Percentiles rank a stretch among this genome's conserved stretches.
Conservation (phyloP, 2,329 filamentous ascomycete species). For the Calonectria leucothoes region DNA sequence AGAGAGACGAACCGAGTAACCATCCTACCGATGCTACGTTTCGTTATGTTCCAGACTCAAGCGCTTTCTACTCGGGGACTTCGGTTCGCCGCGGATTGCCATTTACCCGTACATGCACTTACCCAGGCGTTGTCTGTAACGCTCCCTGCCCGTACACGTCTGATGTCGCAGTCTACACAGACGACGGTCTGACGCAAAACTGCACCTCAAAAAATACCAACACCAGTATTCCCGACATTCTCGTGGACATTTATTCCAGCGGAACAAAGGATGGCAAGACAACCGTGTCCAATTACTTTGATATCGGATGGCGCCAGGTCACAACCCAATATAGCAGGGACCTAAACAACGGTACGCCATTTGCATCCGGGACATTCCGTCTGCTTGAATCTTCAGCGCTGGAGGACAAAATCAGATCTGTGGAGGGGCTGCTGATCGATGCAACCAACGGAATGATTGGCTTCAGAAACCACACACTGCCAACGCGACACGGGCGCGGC, state of each 20-base stretch:
- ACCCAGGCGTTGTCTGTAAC: conserved; percentile 38
- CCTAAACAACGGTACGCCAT: conserved; percentile 46
- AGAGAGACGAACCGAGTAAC: conserved; percentile 37
- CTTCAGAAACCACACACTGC: conserved; percentile 58
- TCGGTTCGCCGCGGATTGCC: conserved; percentile 43
- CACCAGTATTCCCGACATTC: conserved; percentile 39
- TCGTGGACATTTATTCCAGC: conserved; percentile 32
- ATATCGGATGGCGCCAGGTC: conserved; percentile 48
- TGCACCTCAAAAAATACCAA: conserved; percentile 22
- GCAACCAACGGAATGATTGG: conserved; percentile 54
- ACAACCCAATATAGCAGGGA: conserved; percentile 31
- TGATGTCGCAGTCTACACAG: conserved; percentile 19
- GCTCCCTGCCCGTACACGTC: conserved; percentile 41
- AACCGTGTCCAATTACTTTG: conserved; percentile 32
- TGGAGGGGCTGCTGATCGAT: conserved; percentile 59
- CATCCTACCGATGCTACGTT: conserved; percentile 40
- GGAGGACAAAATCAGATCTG: conserved; percentile 43
- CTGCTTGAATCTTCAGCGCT: conserved; percentile 43
- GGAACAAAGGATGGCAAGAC: conserved; percentile 28
- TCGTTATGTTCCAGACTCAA: conserved; percentile 50
- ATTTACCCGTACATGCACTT: conserved; percentile 27
- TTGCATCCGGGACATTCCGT: conserved; percentile 40
- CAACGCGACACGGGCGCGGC: conserved; percentile 46
- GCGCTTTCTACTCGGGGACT: conserved; percentile 54
- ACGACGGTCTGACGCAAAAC: not conserved